Base-by-base conservation (phyloP, 495 filamentous ascomycete genomes). In the Podospora comata region DNA sequence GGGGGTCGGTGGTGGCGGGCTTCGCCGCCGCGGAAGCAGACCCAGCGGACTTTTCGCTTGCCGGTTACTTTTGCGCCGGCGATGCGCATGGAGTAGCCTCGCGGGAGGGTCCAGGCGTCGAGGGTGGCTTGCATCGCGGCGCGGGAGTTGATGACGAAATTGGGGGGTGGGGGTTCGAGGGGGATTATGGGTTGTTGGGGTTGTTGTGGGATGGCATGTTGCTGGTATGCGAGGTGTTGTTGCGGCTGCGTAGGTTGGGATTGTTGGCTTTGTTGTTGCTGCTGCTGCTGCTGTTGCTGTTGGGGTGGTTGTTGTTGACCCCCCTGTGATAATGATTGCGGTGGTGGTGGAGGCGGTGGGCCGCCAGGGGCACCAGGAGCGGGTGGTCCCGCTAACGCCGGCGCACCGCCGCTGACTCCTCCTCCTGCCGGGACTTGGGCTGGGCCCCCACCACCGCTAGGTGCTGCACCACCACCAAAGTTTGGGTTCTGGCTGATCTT, bases 61-160 rank as follows among this genome's bases (percentile, higher is more conserved):
- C 77, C 77, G 27, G 74, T 73, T 15, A 77, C 74, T 61, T 77
- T 77, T 53, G 77, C 76, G 56, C 77, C 77, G 65, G 76, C 76
- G 67, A 79, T 79, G 68, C 77, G 77, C 77, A 79, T 79, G 74
- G 75, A 77, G 71, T 79, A 79, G 58, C 77, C 77, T 18, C 77
- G 74, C 16, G 77, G 77, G 19, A 79, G 69, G 26, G 77, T 79
- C 71, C 71, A 79, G 44, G 60, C 57, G 70, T 79, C 77, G 4
- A 79, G 77, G 67, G 77, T 75, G 13, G 77, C 77, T 60, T 79
- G 77, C 77, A 79, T 79, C 28, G 65, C 67, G 26, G 68, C 71
- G 19, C 77, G 74, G 27, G 75, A 79, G 7, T 73, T 67, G 68
- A 79, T 73, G 63, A 70, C 70, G 68, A 67, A 75, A 67, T 76